Evolutionary conservation across 192 early-diverging fungal species (phyloP), one percentile per base, ranked within the genome.

Genomic region (Backusella parvicylindrica): DNA sequence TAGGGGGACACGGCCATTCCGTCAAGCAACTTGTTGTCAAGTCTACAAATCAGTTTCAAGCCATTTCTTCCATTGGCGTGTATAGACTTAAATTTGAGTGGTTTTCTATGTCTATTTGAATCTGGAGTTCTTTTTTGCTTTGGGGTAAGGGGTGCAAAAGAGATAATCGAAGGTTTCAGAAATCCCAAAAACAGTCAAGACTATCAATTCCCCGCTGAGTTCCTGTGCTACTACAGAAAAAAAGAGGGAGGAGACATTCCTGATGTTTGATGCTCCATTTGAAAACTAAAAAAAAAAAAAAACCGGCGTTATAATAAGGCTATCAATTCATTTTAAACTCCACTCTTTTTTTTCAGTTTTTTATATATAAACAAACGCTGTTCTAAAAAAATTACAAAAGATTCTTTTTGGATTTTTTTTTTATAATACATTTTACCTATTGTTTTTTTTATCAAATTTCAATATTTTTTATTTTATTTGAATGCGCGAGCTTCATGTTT

Each of bases 401-500:
- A 60, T 60, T 60, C 53, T 60, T 60, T 60, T 60, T 60, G 53
- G 53, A 60, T 60, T 60, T 60, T 60, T 50, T 37, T 50, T 60
- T 60, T 60, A 28, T 60, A 60, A 60, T 60, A 60, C 9, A 60
- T 12, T 60, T 60, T 60, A 60, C 53, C 23, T 60, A 60, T 60
- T 60, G 3, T 60, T 60, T 60, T 21, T 60, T 60, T 28, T 28
- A n/a, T 28, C 43, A 15, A 47, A 16, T 68, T 68, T 15, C 35
- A 30, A 38, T 68, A 26, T 68, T 18, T 68, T 26, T 68, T 38
- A n/a, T n/a, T n/a, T n/a, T 63, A 30, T 36, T 68, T 68, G n/a
- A 68, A 68, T 68, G 66, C 32, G 32, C 32, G 66, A 68, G 32
- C 36, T 35, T 68, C 36, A 68, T 68, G 66, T 37, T 68, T 36